Percentiles rank a stretch among this genome's conserved stretches.
These are phyloP conservation scores for Gonapodya prolifera DNA, from an alignment of 192 early-diverging fungal genomes.

Conservation along the genomic window DNA sequence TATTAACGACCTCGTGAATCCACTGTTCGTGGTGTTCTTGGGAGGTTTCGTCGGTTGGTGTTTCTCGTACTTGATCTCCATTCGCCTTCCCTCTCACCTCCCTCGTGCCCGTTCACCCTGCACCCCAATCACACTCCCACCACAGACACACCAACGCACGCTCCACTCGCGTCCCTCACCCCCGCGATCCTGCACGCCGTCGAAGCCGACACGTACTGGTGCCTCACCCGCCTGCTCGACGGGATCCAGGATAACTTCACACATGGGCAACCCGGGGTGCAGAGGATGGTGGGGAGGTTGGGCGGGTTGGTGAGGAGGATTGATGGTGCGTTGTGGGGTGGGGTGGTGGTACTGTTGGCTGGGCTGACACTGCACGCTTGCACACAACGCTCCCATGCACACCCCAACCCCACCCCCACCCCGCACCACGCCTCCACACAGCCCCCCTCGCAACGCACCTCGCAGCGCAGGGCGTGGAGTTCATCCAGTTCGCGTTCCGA, in stretches of 20 bases:
- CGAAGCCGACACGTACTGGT: constrained; percentile 97
- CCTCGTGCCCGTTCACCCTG: too few relatives aligned
- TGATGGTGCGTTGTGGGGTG: too few relatives aligned
- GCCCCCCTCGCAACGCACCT: constrained; percentile 70
- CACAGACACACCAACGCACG: too few relatives aligned
- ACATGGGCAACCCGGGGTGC: constrained; percentile 91
- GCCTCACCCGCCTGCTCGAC: constrained; percentile 85
- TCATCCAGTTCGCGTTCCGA: constrained; percentile 97
- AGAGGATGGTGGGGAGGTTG: too few relatives aligned
- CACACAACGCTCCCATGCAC: too few relatives aligned
- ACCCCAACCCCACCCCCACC: too few relatives aligned
- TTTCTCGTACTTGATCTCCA: too few relatives aligned
- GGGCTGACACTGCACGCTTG: too few relatives aligned
- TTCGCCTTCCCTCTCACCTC: too few relatives aligned
- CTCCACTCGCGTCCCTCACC: background rate
- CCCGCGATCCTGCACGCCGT: constrained; percentile 30
- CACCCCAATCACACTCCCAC: too few relatives aligned
- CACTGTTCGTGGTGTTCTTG: constrained; percentile 89
- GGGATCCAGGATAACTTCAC: constrained; percentile 99
- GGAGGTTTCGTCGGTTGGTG: constrained; percentile 49
- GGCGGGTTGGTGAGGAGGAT: constrained; percentile 86
- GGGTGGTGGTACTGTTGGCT: too few relatives aligned
- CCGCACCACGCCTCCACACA: too few relatives aligned
- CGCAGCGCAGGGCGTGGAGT: constrained; percentile 79
- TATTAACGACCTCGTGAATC: constrained; percentile 95